phyloP scores from a whole-genome alignment of 164 flowering plant species.

The grape (Vitis vinifera) region DNA sequence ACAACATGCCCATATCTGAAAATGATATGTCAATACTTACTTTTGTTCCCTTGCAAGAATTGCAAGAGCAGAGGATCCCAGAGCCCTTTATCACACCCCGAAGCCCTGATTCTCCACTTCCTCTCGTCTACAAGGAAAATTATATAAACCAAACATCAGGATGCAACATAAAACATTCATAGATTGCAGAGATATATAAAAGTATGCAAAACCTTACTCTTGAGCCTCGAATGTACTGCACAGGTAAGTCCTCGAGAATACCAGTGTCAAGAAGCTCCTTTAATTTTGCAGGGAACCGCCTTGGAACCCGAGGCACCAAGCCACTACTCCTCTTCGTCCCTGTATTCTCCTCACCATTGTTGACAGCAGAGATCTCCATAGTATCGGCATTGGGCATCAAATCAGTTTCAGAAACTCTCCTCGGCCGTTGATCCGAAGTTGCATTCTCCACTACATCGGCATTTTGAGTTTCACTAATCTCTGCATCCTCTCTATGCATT shows the following conservation, averaged over 20 bases:
- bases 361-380: not conserved
- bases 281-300: constrained; percentile 43
- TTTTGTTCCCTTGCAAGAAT: constrained; percentile 48
- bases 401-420: constrained; percentile 36
- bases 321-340: constrained; percentile 18
- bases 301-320: not conserved
- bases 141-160: not conserved
- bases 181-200: not conserved
- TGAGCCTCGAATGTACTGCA: constrained; percentile 45
- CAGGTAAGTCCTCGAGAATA: constrained; percentile 62
- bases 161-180: constrained; percentile 1
- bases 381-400: constrained; percentile 13
- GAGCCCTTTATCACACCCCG: constrained; percentile 56
- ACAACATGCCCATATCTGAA: too few species aligned
- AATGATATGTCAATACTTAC: constrained; percentile 36
- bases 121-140: constrained; percentile 17
- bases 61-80: constrained; percentile 70
- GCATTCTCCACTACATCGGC: constrained; percentile 6
- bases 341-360: constrained; percentile 16
- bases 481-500: not conserved
- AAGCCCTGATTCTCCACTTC: constrained; percentile 31
- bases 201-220: constrained; percentile 36
- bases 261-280: constrained; percentile 71
- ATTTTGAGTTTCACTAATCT: not conserved
- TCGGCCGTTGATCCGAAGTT: constrained; percentile 17